These are phyloP conservation scores for Plasmodium coatneyi DNA, from an alignment of 169 alveolate species.

Conservation along the genomic window DNA sequence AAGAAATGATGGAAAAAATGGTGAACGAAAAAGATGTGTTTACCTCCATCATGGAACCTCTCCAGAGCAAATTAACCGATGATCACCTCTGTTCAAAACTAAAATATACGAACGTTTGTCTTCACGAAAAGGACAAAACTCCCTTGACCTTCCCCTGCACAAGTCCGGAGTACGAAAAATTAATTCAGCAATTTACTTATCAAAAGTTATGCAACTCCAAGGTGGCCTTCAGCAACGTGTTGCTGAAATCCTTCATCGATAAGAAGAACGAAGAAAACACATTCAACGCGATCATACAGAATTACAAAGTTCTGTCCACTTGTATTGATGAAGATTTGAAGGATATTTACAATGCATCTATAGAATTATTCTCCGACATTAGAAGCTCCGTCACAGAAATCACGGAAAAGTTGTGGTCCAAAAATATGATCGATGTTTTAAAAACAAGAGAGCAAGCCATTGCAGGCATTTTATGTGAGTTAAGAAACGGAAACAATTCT, in stretches of 20 bases:
- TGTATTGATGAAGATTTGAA: slow-evolving; percentile 57
- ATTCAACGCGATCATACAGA: slow-evolving; percentile 11
- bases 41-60: slow-evolving; percentile 43
- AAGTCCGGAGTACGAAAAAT: slow-evolving; percentile 36
- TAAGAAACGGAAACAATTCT: slow-evolving; percentile 55
- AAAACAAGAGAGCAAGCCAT: slow-evolving; percentile 55
- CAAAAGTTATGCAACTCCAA: slow-evolving; percentile 54
- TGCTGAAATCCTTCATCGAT: slow-evolving; percentile 61
- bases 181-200: slow-evolving; percentile 51
- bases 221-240: slow-evolving; percentile 33
- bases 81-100: slow-evolving; percentile 19
- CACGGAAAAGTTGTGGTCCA: slow-evolving; percentile 46
- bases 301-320: slow-evolving; percentile 25
- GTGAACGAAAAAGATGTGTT: slow-evolving; percentile 57
- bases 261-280: slow-evolving; percentile 38
- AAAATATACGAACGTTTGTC: slow-evolving; percentile 53
- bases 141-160: slow-evolving; percentile 56
- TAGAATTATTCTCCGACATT: slow-evolving; percentile 27
- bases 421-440: slow-evolving; percentile 50
- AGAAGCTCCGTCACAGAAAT: slow-evolving; percentile 22
- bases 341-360: slow-evolving; percentile 25
- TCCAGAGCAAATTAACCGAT: slow-evolving; percentile 48
- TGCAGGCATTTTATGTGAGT: slow-evolving; percentile 59
- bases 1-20: slow-evolving; percentile 69
- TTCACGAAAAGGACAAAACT: slow-evolving; percentile 40